Base-by-base conservation (phyloP, 2,329 filamentous ascomycete genomes). In the Biscogniauxia mediterranea region DNA sequence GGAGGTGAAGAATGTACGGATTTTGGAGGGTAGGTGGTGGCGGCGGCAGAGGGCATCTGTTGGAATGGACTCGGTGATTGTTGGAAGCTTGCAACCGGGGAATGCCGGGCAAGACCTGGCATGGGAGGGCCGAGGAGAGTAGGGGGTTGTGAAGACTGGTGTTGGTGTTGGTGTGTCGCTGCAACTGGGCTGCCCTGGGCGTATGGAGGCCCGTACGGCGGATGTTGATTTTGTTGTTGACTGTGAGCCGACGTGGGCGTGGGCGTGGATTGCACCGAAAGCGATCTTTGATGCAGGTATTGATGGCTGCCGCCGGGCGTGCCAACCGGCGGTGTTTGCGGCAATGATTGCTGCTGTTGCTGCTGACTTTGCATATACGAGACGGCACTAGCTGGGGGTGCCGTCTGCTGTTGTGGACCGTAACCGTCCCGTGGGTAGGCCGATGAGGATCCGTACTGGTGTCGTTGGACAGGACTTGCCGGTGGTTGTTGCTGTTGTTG, bases 231-330 rank as follows among this genome's bases (percentile, higher is more conserved):
- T 46, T 46, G 38, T 46, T 46, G 38, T 72, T 87, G 85, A 69
- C 82, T 83, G 54, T 87, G 85, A 17, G 85, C 82, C 49, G 85
- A 87, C 6, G 84, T 86, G n/a, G 85, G 85, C 42, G 86, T 88
- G 11, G 84, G 77, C 25, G 80, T 82, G 13, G 85, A 87, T 59
- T 87, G 83, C 5, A 81, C 77, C 21, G 85, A 88, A 59, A 83
- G 83, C 51, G 85, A 85, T 68, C 84, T 73, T 65, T 78, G 77
- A 59, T 79, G 78, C 54, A 76, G 71, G 52, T 78, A 76, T 66
- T 67, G 69, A 21, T 71, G 65, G 50, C 72, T 70, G 19, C 74
- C 74, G 55, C 75, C 76, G 8, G 79, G 75, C 11, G 78, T 78
- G n/a, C 75, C 78, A 23, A 83, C 74, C 2, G 81, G 81, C 13